Percentiles rank a stretch among this genome's conserved stretches.
phyloP scores from a whole-genome alignment of 2,329 filamentous ascomycete species.

The Trichoderma sp. region DNA sequence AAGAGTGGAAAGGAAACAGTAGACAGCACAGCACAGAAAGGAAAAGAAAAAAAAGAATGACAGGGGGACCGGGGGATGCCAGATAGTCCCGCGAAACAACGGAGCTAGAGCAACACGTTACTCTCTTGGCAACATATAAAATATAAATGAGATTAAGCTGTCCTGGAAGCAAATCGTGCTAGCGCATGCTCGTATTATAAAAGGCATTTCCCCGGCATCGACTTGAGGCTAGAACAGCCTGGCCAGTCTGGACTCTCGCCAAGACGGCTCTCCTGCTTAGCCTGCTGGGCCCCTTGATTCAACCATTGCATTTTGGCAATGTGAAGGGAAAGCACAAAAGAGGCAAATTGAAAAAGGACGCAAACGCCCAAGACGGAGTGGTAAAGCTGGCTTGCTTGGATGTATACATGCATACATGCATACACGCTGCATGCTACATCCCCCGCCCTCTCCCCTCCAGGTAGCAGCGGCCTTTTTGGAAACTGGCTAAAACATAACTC shows the following conservation, averaged over 20 bases:
- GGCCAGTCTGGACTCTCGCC: background rate
- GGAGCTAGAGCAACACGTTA: background rate
- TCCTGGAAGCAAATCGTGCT: background rate
- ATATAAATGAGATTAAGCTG: conserved; percentile 16
- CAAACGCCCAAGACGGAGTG: background rate
- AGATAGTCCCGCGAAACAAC: background rate
- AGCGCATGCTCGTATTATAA: background rate
- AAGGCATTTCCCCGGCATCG: background rate
- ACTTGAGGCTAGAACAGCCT: background rate
- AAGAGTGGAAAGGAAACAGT: background rate
- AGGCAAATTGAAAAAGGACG: background rate
- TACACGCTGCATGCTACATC: background rate
- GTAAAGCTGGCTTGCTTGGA: background rate
- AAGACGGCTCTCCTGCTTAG: background rate
- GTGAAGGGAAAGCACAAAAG: background rate
- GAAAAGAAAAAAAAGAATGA: background rate
- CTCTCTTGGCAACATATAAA: background rate
- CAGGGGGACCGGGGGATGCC: background rate
- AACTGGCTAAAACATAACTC: conserved; percentile 19
- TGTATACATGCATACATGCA: background rate
- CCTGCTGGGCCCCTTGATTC: background rate
- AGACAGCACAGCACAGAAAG: background rate
- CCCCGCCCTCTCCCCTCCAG: background rate
- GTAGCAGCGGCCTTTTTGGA: background rate
- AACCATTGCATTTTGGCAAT: background rate